Base-by-base conservation (phyloP, 2,329 filamentous ascomycete genomes). In the Penicillium sp. region DNA sequence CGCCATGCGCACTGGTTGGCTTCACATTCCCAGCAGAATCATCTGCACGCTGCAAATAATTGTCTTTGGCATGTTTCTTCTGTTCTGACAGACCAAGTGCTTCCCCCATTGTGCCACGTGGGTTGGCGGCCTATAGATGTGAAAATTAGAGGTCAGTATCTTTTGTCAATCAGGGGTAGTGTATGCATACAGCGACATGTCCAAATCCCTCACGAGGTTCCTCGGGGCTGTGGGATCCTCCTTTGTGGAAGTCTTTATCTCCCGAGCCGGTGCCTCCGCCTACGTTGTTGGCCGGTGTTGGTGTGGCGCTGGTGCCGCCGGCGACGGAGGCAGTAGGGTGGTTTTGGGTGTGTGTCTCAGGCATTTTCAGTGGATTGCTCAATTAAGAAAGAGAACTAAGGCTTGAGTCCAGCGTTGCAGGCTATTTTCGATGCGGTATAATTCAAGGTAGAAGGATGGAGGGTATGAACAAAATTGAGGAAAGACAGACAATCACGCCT, bases 21-120 rank as follows among this genome's bases (percentile, higher is more conserved):
- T 19, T 45, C 1, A 27, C 8, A 45, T 60, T 50, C 0, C 39
- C 51, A 6, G 50, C 59, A 21, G 52, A 58, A 19, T 55, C 14
- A 45, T 60, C 59, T 25, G 53, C 56, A 4, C 61, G 64, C 2
- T 57, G 45, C 44, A 57, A 23, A 27, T 59, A 69, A 13, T 70
- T 64, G 2, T 55, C 42, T 26, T 66, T 61, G 1, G 66, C 70
- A 0, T 60, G 63, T 2, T 29, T 26, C 55, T 74, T 73, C 53
- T 75, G 71, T 3, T 71, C 58, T 1, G 52, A 25, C 4, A 74
- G 57, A 31, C 67, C 66, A 19, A 70, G 60, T 49, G 72, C 72
- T 2, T 62, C 52, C 27, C 68, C 67, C 47, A 68, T 67, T 4
- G 69, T 69, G 23, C 62, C 62, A 26, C 52, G 55, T 3, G 71